Base-by-base conservation (phyloP, 2,329 filamentous ascomycete species). In the Juglanconis juglandina region DNA sequence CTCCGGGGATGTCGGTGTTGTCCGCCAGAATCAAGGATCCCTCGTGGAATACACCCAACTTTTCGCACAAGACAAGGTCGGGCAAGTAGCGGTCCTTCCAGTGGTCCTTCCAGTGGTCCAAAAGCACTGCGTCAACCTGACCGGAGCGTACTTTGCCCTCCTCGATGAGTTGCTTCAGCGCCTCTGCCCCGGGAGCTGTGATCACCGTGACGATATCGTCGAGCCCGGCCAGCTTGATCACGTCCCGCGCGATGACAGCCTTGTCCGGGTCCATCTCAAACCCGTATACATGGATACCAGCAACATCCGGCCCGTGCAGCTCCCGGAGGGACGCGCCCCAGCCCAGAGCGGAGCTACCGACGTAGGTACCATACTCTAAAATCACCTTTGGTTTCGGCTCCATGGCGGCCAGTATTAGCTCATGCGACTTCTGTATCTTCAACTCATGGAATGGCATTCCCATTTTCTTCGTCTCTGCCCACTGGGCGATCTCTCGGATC, bases 1-100 rank as follows among this genome's bases (percentile, higher is more conserved):
- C 77, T 1, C 77, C 78, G 1, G 77, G 77, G 9, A 66, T 63
- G 32, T 77, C 65, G 34, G 77, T 74, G 64, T 80, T 79, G 64
- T 80, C 77, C 2, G 77, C 77, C 2, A 74, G 70, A 6, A 79
- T 61, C 4, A 76, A 65, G 1, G 68, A 70, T 1, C 75, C 74
- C 24, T 64, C 61, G 3, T 59, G 67, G 34, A 76, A 66, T 32
- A 77, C 54, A 2, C 65, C 62, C 35, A 75, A 59, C 8, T 72
- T 64, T 59, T 77, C 72, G 53, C 68, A 69, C 4, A 73, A 55
- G 58, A 70, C 63, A 47, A 76, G 61, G 60, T 76, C 75, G 1
- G 68, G 64, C 17, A 72, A 48, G 56, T 76, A 76, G n/a, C 69
- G 66, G 24, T 72, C 59, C 66, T 73, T 66, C 65, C 68, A 71